phyloP scores from a whole-genome alignment of 495 filamentous ascomycete genomes.

The Penicillium paxilli region DNA sequence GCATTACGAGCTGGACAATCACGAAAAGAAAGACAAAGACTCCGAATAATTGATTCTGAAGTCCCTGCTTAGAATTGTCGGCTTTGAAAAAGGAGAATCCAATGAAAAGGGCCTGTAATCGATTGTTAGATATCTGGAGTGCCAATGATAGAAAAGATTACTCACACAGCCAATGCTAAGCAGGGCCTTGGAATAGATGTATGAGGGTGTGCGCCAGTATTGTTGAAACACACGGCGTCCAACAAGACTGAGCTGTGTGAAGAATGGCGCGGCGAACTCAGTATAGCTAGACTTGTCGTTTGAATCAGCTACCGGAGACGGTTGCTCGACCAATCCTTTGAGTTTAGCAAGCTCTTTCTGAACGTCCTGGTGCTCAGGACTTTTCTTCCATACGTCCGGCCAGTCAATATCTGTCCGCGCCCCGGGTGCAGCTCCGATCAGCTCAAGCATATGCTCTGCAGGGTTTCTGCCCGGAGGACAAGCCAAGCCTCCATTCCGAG shows the following conservation, averaged over 20 bases:
- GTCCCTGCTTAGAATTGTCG: not conserved
- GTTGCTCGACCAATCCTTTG: not conserved
- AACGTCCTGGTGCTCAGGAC: not conserved
- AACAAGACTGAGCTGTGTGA: constrained; percentile 13
- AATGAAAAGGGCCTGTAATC: not conserved
- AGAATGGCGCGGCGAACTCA: not conserved
- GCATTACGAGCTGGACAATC: not conserved
- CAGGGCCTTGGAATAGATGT: not conserved
- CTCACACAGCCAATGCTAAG: not conserved
- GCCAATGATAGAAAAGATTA: not conserved
- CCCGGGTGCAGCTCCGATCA: not conserved
- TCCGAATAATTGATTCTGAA: not conserved
- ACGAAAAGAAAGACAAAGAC: not conserved
- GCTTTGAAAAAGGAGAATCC: not conserved
- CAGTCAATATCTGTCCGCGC: not conserved
- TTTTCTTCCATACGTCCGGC: not conserved
- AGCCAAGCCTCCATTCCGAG: constrained; percentile 22
- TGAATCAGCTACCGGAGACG: not conserved
- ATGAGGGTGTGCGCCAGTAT: constrained; percentile 44
- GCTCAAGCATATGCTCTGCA: constrained; percentile 82
- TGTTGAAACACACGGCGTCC: constrained; percentile 43
- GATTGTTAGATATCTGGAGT: not conserved
- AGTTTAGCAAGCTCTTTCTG: not conserved
- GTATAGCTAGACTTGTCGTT: not conserved
- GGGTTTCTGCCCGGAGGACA: constrained; percentile 76